Evolutionary conservation across 192 early-diverging fungal species (phyloP).

Genomic region (Lobosporangium transversale): DNA sequence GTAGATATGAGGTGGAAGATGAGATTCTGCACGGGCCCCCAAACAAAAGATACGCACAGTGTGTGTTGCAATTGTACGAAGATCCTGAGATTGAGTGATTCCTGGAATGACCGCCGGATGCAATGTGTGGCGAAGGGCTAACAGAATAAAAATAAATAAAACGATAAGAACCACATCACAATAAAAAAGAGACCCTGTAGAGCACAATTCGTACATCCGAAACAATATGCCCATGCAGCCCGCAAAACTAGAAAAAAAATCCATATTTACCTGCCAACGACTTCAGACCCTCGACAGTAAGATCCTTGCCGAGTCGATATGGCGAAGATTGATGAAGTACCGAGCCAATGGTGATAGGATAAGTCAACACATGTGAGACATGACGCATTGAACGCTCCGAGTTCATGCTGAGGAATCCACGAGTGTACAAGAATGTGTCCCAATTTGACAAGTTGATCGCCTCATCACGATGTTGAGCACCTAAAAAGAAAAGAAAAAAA

Average conservation of each 20-base stretch:
- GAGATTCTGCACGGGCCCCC: constrained; percentile 78
- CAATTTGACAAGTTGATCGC: constrained; percentile 80
- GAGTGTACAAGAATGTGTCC: constrained; percentile 83
- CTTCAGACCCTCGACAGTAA: constrained; percentile 79
- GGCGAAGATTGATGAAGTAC: constrained; percentile 78
- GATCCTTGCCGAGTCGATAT: constrained; percentile 66
- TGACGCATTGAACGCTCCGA: constrained; percentile 78
- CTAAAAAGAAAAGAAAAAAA: not conserved
- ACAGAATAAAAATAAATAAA: not conserved
- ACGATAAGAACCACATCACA: too few species aligned
- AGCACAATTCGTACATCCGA: too few species aligned
- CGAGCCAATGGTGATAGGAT: constrained; percentile 81
- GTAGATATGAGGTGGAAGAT: constrained; percentile 80
- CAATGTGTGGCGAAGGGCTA: constrained; percentile 50
- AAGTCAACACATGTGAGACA: constrained; percentile 81
- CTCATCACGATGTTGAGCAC: constrained; percentile 75
- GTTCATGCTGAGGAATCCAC: constrained; percentile 78
- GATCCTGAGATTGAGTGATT: constrained; percentile 41
- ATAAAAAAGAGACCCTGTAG: too few species aligned
- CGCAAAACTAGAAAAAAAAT: not conserved
- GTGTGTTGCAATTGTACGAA: constrained; percentile 43
- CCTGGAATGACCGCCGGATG: constrained; percentile 45
- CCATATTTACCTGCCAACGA: constrained; percentile 67
- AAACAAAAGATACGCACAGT: constrained; percentile 75
- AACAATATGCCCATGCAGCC: too few species aligned